phyloP scores from a whole-genome alignment of 75 land plant genomes.

The Pinus taeda region DNA sequence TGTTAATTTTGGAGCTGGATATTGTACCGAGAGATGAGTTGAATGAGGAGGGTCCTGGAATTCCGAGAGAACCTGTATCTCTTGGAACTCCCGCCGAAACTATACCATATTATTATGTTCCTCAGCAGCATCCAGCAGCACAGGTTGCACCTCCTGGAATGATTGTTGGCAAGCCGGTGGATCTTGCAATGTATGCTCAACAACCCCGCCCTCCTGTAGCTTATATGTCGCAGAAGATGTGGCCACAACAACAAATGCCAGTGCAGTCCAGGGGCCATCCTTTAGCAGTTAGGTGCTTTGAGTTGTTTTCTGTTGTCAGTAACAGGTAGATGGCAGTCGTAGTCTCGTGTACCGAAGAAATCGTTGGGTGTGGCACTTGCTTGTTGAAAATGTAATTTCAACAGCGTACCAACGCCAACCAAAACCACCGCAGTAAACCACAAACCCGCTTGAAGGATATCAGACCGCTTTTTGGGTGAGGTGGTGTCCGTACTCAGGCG shows the following conservation, averaged over 20 bases:
- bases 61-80: conserved; percentile 41
- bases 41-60: conserved; percentile 60
- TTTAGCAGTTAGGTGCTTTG: background rate
- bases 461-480: no score
- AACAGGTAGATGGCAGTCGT: background rate
- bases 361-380: no score
- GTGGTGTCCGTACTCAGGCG: no score
- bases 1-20: conserved; percentile 58
- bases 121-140: conserved; percentile 17
- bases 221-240: conserved; percentile 40
- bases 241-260: conserved; percentile 17
- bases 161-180: conserved; percentile 47
- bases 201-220: conserved; percentile 40
- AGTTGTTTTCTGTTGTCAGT: background rate
- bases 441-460: no score
- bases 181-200: conserved; percentile 37
- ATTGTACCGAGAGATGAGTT: conserved; percentile 46
- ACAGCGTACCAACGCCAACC: no score
- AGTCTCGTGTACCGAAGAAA: no score
- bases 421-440: no score
- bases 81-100: conserved; percentile 54
- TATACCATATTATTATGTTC: conserved; percentile 64
- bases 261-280: conserved; percentile 7
- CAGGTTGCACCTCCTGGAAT: conserved; percentile 37
- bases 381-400: no score